Evolutionary conservation across 139 green algal genomes (phyloP), one percentile per base, ranked within the genome.

Genomic region (Micractinium conductrix): DNA sequence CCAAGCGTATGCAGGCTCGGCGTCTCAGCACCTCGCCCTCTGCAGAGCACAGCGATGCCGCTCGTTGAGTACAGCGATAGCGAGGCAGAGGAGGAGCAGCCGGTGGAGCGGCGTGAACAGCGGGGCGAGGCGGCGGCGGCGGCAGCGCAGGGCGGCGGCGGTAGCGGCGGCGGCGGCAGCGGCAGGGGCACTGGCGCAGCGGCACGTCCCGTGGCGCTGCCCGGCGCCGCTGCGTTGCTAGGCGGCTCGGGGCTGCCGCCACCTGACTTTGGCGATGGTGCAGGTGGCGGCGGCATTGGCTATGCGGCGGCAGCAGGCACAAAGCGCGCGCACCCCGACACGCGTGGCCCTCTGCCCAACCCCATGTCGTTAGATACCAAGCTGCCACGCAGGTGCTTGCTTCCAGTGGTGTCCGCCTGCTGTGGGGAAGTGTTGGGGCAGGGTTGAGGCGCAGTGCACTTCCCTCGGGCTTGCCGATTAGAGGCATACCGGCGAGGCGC

Each of bases 241-340:
- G 35, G 21, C 5, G 24, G 38, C 48, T 8, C 21, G 24, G 53
- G 35, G 24, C 38, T 78, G 43, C 70, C 42, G 16, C 26, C 70
- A 28, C 70, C 70, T 35, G 43, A 82, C 16, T 82, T 73, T 58
- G 58, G 55, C 12, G 26, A 8, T 7, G 7, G 22, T 14, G 0
- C 14, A 28, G 71, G 1, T 24, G 17, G 58, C 16, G 33, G 14
- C 21, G 44, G 44, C 5, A 16, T 37, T 17, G 33, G 28, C 22
- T 38, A 55, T 7, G 33, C 43, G 58, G 8, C 30, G 10, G 33
- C 55, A 3, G 53, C 40, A 14, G 76, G 76, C 38, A 28, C n/a
- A 26, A 82, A 82, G 76, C 53, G 76, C 10, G 58, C 37, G 0
- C 76, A 82, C 76, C 76, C 76, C 14, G 55, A 82, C 58, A 82